A percentile compares a stretch with the other conserved stretches of the same genome.
phyloP scores from a whole-genome alignment of 306 rosid species.

The Lathyrus aphaca region DNA sequence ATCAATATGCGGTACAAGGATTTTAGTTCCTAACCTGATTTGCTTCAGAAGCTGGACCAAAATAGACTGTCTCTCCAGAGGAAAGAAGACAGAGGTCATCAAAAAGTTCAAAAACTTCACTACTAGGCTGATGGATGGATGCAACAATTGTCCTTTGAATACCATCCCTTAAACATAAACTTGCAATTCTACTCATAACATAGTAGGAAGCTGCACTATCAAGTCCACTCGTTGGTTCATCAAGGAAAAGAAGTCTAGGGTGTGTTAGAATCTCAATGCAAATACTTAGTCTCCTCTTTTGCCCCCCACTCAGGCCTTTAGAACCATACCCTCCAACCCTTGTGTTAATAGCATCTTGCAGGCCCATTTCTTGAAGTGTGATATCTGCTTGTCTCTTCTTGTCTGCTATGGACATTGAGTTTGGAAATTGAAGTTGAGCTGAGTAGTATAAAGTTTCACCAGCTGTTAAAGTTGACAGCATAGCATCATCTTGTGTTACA shows the following conservation, averaged over 20 bases:
- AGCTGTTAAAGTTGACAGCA: slow-evolving; percentile 33
- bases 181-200: slow-evolving; percentile 67
- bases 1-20: neutral
- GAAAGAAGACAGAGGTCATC: slow-evolving; percentile 70
- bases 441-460: slow-evolving; percentile 70
- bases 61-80: slow-evolving; percentile 59
- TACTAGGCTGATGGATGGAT: slow-evolving; percentile 82
- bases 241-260: slow-evolving; percentile 69
- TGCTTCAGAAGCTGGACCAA: slow-evolving; percentile 73
- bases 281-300: slow-evolving; percentile 71
- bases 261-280: slow-evolving; percentile 70
- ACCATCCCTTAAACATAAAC: slow-evolving; percentile 35
- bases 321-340: slow-evolving; percentile 67
- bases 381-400: slow-evolving; percentile 68
- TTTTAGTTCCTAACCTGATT: slow-evolving; percentile 48
- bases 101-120: slow-evolving; percentile 67
- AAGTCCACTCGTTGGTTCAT: slow-evolving; percentile 78
- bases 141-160: slow-evolving; percentile 53
- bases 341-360: slow-evolving; percentile 59
- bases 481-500: slow-evolving; percentile 39
- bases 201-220: slow-evolving; percentile 79
- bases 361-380: slow-evolving; percentile 72
- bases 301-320: slow-evolving; percentile 72
- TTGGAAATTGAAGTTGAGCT: slow-evolving; percentile 63
- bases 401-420: slow-evolving; percentile 56